Percentiles rank a stretch among this genome's conserved stretches.
Conservation (phyloP, 129 eudicot species). For the Lactuca saligna region DNA sequence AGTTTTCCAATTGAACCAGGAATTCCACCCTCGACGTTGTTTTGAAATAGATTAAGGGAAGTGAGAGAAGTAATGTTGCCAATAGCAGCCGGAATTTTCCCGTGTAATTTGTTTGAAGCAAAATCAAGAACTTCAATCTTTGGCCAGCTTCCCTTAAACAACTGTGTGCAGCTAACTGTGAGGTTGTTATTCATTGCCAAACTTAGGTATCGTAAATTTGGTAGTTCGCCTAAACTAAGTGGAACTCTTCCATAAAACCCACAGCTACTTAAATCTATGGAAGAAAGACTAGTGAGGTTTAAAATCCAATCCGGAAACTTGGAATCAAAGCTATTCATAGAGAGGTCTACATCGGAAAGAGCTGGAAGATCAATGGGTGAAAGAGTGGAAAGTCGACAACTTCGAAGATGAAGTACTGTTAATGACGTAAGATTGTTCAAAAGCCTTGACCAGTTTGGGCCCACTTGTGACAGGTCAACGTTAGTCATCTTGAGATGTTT, state of each 20-base stretch:
- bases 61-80: slow-evolving; percentile 43
- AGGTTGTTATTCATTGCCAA: slow-evolving; percentile 42
- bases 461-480: slow-evolving; percentile 37
- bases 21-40: slow-evolving; percentile 39
- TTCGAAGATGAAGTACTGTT: slow-evolving; percentile 28
- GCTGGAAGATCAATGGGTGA: slow-evolving; percentile 23
- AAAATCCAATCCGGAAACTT: slow-evolving; percentile 39
- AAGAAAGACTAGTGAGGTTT: slow-evolving; percentile 29
- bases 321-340: slow-evolving; percentile 26
- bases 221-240: slow-evolving; percentile 37
- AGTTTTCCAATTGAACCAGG: slow-evolving; percentile 47
- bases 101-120: slow-evolving; percentile 40
- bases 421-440: slow-evolving; percentile 30
- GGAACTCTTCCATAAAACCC: slow-evolving; percentile 37
- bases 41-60: slow-evolving; percentile 20
- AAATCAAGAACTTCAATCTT: slow-evolving; percentile 37
- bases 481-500: slow-evolving; percentile 28
- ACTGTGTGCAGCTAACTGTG: slow-evolving; percentile 28
- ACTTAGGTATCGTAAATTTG: slow-evolving; percentile 32
- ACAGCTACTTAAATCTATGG: slow-evolving; percentile 29
- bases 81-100: slow-evolving; percentile 36
- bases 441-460: slow-evolving; percentile 23
- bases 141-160: slow-evolving; percentile 38
- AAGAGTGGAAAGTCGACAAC: slow-evolving; percentile 22
- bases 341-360: slow-evolving; percentile 36